Evolutionary conservation across 1,139 yeast species (phyloP), one percentile per base, ranked within the genome.

Genomic region (Saccharomyces pastorianus): DNA sequence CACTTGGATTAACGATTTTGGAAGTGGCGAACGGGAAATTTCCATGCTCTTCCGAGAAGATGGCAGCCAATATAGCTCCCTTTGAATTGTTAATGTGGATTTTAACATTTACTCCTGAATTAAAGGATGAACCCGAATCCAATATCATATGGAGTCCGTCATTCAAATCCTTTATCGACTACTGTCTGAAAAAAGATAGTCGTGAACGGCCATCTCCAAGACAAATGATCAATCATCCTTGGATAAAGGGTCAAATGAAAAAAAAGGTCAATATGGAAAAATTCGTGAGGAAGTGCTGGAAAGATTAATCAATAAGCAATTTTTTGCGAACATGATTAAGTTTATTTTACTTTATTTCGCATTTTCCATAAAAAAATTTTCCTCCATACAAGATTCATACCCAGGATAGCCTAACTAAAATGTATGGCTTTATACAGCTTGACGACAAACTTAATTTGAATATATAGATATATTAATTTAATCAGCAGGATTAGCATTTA

Each of bases 21-120:
- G 99, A 93, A 69, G 97, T 91, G 29, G 96, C 98, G 1, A 84
- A 82, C 64, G 96, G 96, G 28, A 76, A 80, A 60, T 91, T 91
- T 69, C 99, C 99, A 5, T 81, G 80, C 62, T 73, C 68, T 44
- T 72, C 71, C 42, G 71, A 64, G 55, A 71, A 58, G 56, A 65
- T 62, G 58, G 73, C 68, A 50, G 66, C 70, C 1, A 70, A 68
- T 47, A 75, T 77, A 51, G 83, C 88, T 3, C 98, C 99, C 0
- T 89, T 93, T 51, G 99, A 93, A 69, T 77, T 93, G 29, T 74
- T 93, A 47, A 82, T 89, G 54, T 76, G 88, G 64, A 91, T 93
- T 50, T 80, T 90, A 56, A 88, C 89, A 54, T 86, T 85, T 70
- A 84, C 90, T 49, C 96, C 97, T 1, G 78, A 79, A 57, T 75